Evolutionary conservation across 2,329 filamentous ascomycete species (phyloP), one percentile per base, ranked within the genome.

Genomic region (Monilinia vaccinii-corymbosi): DNA sequence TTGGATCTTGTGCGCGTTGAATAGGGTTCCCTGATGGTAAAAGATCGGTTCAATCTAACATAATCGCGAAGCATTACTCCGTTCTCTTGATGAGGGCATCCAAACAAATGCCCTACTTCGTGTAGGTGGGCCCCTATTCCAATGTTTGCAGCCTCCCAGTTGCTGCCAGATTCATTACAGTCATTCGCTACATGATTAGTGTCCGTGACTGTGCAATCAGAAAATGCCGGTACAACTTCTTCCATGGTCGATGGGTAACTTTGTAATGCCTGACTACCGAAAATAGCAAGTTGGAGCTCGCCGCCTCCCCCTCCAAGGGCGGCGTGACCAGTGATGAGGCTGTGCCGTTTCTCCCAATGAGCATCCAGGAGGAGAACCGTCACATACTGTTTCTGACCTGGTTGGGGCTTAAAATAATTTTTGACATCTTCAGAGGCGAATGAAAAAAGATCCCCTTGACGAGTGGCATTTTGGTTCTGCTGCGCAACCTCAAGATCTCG

Each of bases 41-140:
- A 97, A 1, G 88, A 88, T 31, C 93, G 84, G 73, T 94, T 95
- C 14, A 97, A 76, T 2, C 80, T 86, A 36, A 92, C 84, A 71
- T 96, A 97, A 72, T 96, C 93, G 60, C 89, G 82, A 55, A 91
- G 78, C 93, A 97, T 97, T 63, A 97, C 80, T n/a, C 94, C 93
- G 32, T 78, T 88, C 70, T 94, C 90, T 71, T 95, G 91, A 71
- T 95, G 89, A 11, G 91, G 90, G 66, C 90, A 95, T 53, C 93
- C 93, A 66, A 97, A 88, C 25, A 96, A 74, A 74, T 96, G 93
- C 4, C 93, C 93, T 0, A 88, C 88, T 74, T 97, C 91, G 73
- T 96, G 93, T 51, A 97, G 74, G 73, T 97, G 93, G 11, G 91
- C 92, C 9, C 93, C 93, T 65, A 97, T 95, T 34, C 92, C 92